These are phyloP conservation scores for Aspergillus sp. DNA, from an alignment of 2,329 filamentous ascomycete genomes.

Conservation along the genomic window DNA sequence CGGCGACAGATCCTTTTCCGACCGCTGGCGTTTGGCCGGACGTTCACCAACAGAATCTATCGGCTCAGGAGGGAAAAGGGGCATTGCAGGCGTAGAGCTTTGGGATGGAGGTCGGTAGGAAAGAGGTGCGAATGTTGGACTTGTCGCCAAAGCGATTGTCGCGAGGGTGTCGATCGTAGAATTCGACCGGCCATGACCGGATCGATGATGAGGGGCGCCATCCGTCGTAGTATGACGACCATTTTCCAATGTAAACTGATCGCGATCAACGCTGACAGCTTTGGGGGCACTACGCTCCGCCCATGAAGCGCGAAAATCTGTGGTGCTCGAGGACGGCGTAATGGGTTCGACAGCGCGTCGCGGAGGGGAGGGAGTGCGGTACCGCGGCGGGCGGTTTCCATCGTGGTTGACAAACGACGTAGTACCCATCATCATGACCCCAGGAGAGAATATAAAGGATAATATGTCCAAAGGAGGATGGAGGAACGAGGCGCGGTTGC, in stretches of 20 bases:
- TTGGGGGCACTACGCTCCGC: conserved; percentile 20
- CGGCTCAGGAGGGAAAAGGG: conserved; percentile 23
- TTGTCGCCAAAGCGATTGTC: conserved; percentile 44
- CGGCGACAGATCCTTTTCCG: conserved; percentile 46
- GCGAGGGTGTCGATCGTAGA: conserved; percentile 44
- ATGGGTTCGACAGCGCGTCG: conserved; percentile 40
- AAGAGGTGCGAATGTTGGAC: conserved; percentile 35
- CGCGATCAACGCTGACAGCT: conserved; percentile 18
- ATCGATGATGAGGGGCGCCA: conserved; percentile 19
- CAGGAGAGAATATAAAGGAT: conserved; percentile 7
- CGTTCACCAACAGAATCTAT: conserved; percentile 32
- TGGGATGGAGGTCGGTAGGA: conserved; percentile 25
- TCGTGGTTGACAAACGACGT: conserved; percentile 31
- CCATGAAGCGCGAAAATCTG: conserved; percentile 24
- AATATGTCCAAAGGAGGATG: conserved; percentile 13
- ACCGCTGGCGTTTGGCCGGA: conserved; percentile 53
- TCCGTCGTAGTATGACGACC: conserved; percentile 14
- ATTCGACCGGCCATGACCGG: conserved; percentile 37
- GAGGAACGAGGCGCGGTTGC: conserved; percentile 22
- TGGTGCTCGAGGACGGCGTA: conserved; percentile 27
- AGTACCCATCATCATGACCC: conserved; percentile 29
- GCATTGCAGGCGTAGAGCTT: conserved; percentile 14
- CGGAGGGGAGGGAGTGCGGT: conserved; percentile 42
- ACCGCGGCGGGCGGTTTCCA: conserved; percentile 33
- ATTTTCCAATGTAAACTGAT: conserved; percentile 14